Evolutionary conservation across 495 filamentous ascomycete genomes (phyloP).

Genomic region (Letharia lupina): DNA sequence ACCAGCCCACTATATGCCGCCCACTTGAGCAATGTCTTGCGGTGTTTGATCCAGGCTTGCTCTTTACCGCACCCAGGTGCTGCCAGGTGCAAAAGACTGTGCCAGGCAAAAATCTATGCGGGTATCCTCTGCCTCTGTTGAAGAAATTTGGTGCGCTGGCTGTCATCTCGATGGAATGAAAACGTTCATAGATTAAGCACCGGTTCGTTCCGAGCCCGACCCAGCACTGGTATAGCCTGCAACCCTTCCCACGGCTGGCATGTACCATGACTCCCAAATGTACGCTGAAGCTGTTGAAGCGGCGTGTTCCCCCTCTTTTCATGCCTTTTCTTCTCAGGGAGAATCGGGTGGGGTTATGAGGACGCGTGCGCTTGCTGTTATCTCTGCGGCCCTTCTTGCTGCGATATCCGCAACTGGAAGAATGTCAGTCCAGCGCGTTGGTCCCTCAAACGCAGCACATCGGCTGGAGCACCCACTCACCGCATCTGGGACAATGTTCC

Average conservation of each 20-base stretch:
- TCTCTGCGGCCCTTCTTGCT: neutral
- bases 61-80: neutral
- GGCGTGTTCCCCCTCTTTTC: neutral
- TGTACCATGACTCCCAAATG: neutral
- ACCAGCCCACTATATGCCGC: neutral
- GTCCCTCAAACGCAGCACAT: too few species aligned
- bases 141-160: too few species aligned
- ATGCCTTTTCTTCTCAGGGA: neutral
- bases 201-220: neutral
- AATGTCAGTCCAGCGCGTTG: neutral
- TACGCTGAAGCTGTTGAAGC: neutral
- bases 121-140: neutral
- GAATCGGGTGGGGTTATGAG: conserved; percentile 9
- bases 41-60: neutral
- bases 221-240: neutral
- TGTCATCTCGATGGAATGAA: neutral
- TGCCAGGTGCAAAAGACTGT: neutral
- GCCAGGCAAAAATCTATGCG: neutral
- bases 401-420: neutral
- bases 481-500: conserved; percentile 1
- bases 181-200: neutral
- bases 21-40: neutral
- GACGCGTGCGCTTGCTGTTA: conserved; percentile 6
- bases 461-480: conserved; percentile 6
- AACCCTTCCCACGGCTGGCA: neutral